phyloP scores from a whole-genome alignment of 2,329 filamentous ascomycete genomes.

The Fusarium duplospermum region DNA sequence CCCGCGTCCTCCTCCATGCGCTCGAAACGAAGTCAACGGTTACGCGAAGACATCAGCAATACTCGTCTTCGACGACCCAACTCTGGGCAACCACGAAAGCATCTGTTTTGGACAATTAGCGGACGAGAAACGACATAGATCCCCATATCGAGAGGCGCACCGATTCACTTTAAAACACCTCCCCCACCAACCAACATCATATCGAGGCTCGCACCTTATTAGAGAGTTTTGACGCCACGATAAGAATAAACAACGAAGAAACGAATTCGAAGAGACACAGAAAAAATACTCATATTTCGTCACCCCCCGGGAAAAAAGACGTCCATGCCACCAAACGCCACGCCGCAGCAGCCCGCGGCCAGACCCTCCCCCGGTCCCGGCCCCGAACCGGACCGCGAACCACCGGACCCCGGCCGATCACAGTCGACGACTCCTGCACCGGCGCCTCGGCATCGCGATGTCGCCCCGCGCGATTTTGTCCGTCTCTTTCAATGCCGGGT shows the following conservation, averaged over 20 bases:
- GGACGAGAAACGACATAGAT: slow-evolving; percentile 10
- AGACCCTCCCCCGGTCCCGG: slow-evolving; percentile 28
- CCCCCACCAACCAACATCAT: background rate
- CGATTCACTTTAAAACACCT: background rate
- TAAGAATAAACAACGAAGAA: slow-evolving; percentile 3
- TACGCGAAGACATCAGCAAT: slow-evolving; percentile 28
- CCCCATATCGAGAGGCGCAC: background rate
- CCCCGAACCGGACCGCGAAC: slow-evolving; percentile 17
- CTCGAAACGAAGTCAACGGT: slow-evolving; percentile 35
- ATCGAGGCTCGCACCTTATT: slow-evolving; percentile 39
- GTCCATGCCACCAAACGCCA: slow-evolving; percentile 36
- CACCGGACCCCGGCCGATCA: slow-evolving; percentile 10
- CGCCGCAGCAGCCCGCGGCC: slow-evolving; percentile 23
- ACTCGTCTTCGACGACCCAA: slow-evolving; percentile 10
- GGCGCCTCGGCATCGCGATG: slow-evolving; percentile 20
- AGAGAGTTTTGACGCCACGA: slow-evolving; percentile 37
- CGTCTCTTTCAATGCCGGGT: slow-evolving; percentile 81
- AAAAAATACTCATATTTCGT: slow-evolving; percentile 1
- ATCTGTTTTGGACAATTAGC: slow-evolving; percentile 6
- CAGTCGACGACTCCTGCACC: slow-evolving; percentile 16
- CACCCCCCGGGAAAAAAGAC: slow-evolving; percentile 17
- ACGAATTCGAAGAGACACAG: background rate
- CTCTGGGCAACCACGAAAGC: background rate
- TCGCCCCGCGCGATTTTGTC: slow-evolving; percentile 55
- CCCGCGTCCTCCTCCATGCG: slow-evolving; percentile 24